Evolutionary conservation across 139 green algal genomes (phyloP), one percentile per base, ranked within the genome.

Genomic region (Deuterostichococcus epilithicus): DNA sequence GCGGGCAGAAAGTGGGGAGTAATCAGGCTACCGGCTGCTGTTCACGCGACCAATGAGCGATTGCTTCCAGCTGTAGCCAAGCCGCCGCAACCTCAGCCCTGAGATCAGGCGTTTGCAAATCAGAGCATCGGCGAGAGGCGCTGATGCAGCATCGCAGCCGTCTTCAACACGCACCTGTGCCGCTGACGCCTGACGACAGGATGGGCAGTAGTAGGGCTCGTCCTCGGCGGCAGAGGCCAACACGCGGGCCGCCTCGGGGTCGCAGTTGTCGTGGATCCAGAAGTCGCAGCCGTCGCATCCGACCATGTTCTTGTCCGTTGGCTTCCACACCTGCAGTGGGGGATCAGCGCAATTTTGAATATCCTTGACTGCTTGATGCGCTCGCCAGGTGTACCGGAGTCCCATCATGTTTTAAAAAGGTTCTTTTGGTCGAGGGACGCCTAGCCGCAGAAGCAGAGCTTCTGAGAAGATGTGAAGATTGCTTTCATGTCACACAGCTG

Each of bases 291-390:
- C 68, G 71, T 86, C 81, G 74, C 81, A 86, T 25, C 81, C 78
- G 70, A 80, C 81, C 81, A 86, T 86, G 77, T 86, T 79, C 36
- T 72, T 72, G 68, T 79, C 73, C n/a, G 73, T 82, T 4, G 66
- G 74, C 33, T 74, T 35, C 74, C 74, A 80, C 36, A 77, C 69
- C 74, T 77, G 68, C 23, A 74, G 2, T 42, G 59, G 25, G 39
- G 38, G 39, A 6, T 3, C 66, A 42, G 4, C n/a, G 66, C 30
- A 22, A 25, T 5, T 4, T 71, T 5, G 5, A n/a, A 25, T 6
- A 20, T 6, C 15, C 28, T 30, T 36, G 25, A 20, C 60, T 6
- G 28, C 20, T 35, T 32, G 0, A n/a, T 35, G 10, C 36, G 25
- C 25, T 44, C 15, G 68, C 68, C 15, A 10, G 1, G 8, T 2